Evolutionary conservation across 352 stramenopile species (phyloP).

Genomic region (Pythium rishiriense): DNA sequence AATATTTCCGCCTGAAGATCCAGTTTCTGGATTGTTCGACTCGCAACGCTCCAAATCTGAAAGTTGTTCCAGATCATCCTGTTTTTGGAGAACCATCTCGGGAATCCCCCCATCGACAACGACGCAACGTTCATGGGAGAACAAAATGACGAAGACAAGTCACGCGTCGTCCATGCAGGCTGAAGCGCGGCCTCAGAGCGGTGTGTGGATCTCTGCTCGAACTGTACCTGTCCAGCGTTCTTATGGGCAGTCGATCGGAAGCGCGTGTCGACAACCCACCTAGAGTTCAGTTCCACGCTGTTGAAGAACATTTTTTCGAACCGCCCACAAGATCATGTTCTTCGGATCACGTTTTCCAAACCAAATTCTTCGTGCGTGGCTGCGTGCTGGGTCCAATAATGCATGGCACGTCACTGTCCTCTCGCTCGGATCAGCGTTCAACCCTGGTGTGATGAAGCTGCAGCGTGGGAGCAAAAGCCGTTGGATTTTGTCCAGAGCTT

Average conservation of each 20-base stretch:
- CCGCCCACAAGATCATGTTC: not conserved
- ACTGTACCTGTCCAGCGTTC: too few relatives aligned
- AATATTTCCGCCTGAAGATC: not conserved
- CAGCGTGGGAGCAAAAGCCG: too few relatives aligned
- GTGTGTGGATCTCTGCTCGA: too few relatives aligned
- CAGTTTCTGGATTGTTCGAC: conserved; percentile 23
- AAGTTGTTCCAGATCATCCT: not conserved
- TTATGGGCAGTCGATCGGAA: too few relatives aligned
- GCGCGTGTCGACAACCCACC: not conserved
- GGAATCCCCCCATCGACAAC: not conserved
- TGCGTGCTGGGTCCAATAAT: not conserved
- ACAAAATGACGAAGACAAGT: not conserved
- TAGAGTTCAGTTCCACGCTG: not conserved
- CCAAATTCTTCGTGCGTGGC: not conserved
- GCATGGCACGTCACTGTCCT: too few relatives aligned
- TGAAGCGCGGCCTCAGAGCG: too few relatives aligned
- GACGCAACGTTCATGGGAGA: not conserved
- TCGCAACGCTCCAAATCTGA: not conserved
- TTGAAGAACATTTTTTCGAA: not conserved
- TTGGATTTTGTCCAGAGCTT: not conserved
- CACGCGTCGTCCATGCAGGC: not conserved
- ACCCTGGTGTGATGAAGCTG: too few relatives aligned
- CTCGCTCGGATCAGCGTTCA: too few relatives aligned
- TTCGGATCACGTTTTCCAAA: too few relatives aligned
- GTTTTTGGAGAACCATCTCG: not conserved